These are phyloP conservation scores for Lichtheimia ornata DNA, from an alignment of 371 early-diverging fungal species.

Conservation along the genomic window DNA sequence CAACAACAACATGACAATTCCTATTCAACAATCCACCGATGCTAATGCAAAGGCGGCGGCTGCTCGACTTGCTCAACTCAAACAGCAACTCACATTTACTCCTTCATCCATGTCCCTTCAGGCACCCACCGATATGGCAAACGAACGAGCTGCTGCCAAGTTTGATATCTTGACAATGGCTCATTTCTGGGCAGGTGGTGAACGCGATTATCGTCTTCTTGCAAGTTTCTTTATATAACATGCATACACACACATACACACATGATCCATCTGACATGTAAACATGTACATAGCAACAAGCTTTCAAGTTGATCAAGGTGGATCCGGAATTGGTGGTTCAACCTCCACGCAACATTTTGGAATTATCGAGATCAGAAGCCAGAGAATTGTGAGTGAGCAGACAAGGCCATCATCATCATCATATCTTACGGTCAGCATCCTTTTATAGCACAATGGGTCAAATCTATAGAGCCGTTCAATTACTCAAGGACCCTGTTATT, in stretches of 20 bases:
- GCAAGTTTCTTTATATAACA: slow-evolving; percentile 23
- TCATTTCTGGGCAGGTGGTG: slow-evolving; percentile 49
- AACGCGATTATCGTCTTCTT: slow-evolving; percentile 36
- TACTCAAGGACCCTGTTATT: slow-evolving; percentile 14
- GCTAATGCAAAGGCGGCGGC: slow-evolving; percentile 27
- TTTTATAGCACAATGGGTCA: slow-evolving; percentile 57
- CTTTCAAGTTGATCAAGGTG: slow-evolving; percentile 52
- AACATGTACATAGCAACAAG: slow-evolving; percentile 38
- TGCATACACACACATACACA: too few relatives aligned
- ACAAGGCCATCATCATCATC: background rate
- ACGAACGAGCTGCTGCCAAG: slow-evolving; percentile 52
- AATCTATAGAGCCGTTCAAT: slow-evolving; percentile 42
- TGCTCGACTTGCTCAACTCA: slow-evolving; percentile 28
- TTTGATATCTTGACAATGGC: slow-evolving; percentile 56
- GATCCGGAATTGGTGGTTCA: slow-evolving; percentile 61
- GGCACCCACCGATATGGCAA: slow-evolving; percentile 44
- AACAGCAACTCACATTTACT: slow-evolving; percentile 30
- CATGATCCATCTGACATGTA: background rate
- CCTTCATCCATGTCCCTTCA: slow-evolving; percentile 34
- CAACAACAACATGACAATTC: slow-evolving; percentile 12
- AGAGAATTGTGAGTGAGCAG: slow-evolving; percentile 59
- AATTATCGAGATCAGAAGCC: slow-evolving; percentile 52
- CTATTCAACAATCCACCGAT: slow-evolving; percentile 9
- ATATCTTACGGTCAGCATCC: background rate
- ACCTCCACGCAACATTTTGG: slow-evolving; percentile 55